Evolutionary conservation across 2,329 filamentous ascomycete genomes (phyloP).

Genomic region (Fusarium mundagurra): DNA sequence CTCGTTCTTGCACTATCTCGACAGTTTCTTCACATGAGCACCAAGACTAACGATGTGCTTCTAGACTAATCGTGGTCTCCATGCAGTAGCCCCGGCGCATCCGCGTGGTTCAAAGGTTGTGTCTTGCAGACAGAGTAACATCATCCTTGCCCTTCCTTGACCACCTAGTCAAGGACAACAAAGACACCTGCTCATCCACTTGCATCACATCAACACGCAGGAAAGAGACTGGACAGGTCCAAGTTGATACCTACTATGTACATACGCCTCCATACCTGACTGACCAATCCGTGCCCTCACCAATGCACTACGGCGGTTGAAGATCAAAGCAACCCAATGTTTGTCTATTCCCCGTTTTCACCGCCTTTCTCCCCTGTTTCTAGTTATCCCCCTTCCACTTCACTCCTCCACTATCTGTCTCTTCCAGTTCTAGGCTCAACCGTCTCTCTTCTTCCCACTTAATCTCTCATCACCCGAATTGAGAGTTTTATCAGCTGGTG

Average conservation of each 20-base stretch:
- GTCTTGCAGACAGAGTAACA: constrained; percentile 35
- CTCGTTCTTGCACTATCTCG: background rate
- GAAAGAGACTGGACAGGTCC: constrained; percentile 23
- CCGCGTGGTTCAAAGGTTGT: constrained; percentile 39
- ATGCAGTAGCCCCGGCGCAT: constrained; percentile 38
- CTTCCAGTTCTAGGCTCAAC: constrained; percentile 31
- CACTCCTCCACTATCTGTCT: constrained; percentile 31
- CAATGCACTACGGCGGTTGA: constrained; percentile 2
- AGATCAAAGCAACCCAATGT: background rate
- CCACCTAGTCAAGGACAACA: background rate
- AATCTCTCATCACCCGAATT: constrained; percentile 31
- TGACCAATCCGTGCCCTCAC: constrained; percentile 17
- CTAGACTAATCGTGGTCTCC: constrained; percentile 37
- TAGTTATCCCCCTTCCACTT: constrained; percentile 11
- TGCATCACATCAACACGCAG: constrained; percentile 29
- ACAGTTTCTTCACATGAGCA: background rate
- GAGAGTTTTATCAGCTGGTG: constrained; percentile 22
- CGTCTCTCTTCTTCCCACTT: constrained; percentile 30
- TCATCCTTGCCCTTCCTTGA: constrained; percentile 23
- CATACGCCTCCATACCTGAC: constrained; percentile 11
- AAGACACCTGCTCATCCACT: constrained; percentile 22
- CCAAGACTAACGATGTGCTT: constrained; percentile 20
- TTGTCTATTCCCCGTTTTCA: constrained; percentile 39
- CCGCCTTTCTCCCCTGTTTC: constrained; percentile 39
- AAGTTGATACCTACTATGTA: background rate